Evolutionary conservation across 2,329 filamentous ascomycete genomes (phyloP).

Genomic region (Diaporthe eres): DNA sequence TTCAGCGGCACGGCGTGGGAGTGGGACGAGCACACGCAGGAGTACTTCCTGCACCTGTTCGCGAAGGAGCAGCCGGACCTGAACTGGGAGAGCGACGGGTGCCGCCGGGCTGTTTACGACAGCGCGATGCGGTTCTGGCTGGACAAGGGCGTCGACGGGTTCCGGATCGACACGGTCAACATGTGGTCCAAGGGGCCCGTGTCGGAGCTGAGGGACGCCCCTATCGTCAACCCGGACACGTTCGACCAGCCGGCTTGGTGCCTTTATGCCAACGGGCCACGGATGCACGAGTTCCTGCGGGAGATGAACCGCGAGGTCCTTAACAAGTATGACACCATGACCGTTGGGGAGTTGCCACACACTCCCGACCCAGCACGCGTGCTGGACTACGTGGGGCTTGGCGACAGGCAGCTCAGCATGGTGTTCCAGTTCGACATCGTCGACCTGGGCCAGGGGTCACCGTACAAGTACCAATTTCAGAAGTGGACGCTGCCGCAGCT

Average conservation of each 20-base stretch:
- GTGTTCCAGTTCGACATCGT: constrained; percentile 78
- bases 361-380: constrained; percentile 72
- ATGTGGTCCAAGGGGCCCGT: constrained; percentile 73
- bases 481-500: constrained; percentile 64
- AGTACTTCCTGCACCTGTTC: constrained; percentile 86
- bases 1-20: constrained; percentile 76
- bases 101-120: constrained; percentile 78
- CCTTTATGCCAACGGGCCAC: constrained; percentile 77
- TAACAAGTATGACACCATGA: constrained; percentile 74
- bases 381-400: constrained; percentile 70
- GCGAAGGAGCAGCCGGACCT: constrained; percentile 83
- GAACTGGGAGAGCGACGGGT: constrained; percentile 84
- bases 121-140: constrained; percentile 85
- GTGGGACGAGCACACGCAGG: constrained; percentile 78
- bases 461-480: constrained; percentile 67
- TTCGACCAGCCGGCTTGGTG: constrained; percentile 66
- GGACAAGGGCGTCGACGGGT: constrained; percentile 78
- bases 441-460: constrained; percentile 68
- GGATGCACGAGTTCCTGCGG: constrained; percentile 76
- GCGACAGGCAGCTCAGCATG: constrained; percentile 75
- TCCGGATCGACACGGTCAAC: constrained; percentile 83
- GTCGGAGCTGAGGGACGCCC: constrained; percentile 68
- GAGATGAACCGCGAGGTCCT: constrained; percentile 76
- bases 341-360: constrained; percentile 77
- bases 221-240: constrained; percentile 62